Evolutionary conservation across 495 filamentous ascomycete species (phyloP).

Genomic region (Neurospora pannonica): DNA sequence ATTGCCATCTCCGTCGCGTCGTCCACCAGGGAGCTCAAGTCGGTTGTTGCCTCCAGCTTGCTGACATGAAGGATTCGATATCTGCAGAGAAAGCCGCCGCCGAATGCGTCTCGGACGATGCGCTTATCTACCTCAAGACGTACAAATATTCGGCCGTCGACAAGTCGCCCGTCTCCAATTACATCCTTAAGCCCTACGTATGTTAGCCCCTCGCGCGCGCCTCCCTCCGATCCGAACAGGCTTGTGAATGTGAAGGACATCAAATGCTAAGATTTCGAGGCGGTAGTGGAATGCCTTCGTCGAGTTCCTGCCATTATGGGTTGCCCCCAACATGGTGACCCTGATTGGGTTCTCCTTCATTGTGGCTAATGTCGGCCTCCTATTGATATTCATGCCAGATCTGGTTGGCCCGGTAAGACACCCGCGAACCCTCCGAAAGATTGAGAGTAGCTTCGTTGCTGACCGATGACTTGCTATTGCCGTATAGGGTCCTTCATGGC

Average conservation of each 20-base stretch:
- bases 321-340: slow-evolving; percentile 96
- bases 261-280: slow-evolving; percentile 3
- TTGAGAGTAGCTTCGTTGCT: neutral
- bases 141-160: slow-evolving; percentile 98
- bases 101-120: slow-evolving; percentile 51
- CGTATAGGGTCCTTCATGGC: slow-evolving; percentile 68
- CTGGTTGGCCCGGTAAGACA: slow-evolving; percentile 73
- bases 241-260: neutral
- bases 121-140: slow-evolving; percentile 72
- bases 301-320: slow-evolving; percentile 83
- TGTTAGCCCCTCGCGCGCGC: slow-evolving; percentile 22
- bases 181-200: slow-evolving; percentile 94
- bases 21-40: slow-evolving; percentile 1
- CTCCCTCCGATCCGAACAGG: neutral
- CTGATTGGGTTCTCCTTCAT: slow-evolving; percentile 93
- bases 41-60: slow-evolving; percentile 1
- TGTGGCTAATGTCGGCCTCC: slow-evolving; percentile 68
- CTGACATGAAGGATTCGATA: slow-evolving; percentile 14
- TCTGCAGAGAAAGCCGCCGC: slow-evolving; percentile 38
- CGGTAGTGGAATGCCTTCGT: slow-evolving; percentile 94
- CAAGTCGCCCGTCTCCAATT: slow-evolving; percentile 87
- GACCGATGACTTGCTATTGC: neutral
- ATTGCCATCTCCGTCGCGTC: slow-evolving; percentile 4
- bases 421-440: neutral
- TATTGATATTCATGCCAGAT: slow-evolving; percentile 82